Evolutionary conservation across 768 basidiomycete species (phyloP), one percentile per base, ranked within the genome.

Genomic region (Agaricus sinodeliciosus): DNA sequence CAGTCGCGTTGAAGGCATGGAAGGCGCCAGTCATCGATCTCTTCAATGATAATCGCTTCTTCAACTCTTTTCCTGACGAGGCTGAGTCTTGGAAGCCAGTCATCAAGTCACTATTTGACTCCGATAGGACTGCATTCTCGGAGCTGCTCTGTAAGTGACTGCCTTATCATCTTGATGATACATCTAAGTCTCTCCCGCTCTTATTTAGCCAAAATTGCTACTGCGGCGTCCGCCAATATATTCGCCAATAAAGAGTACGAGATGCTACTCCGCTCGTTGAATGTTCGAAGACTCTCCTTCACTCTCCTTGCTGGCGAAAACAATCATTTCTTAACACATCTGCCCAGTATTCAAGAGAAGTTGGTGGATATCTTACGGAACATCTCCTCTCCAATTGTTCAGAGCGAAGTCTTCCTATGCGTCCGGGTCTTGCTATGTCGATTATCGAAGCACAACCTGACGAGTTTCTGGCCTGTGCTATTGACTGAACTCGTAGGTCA

Each of bases 211-310:
- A 81, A 80, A 71, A 81, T 95, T 48, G 84, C 89, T 1, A 83
- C 89, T 2, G 82, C 85, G 0, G 87, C 96, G 1, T 95, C 94
- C 0, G 85, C 92, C 16, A 98, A 96, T 61, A 96, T 99, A 50
- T 99, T 99, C 68, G 87, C 92, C 27, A 98, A 93, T 62, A 76
- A 88, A 43, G 96, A 98, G 64, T 90, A 93, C 51, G 96, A 99
- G 69, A 94, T 89, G 80, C 70, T 92, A 0, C 70, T 87, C 25
- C 82, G 92, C 22, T 92, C 93, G 2, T 71, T 94, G 48, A 94
- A 90, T 61, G 73, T 99, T 16, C 82, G 96, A 39, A 77, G 95
- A 28, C 71, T 98, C 37, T 91, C 94, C 4, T 91, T 90, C 62
- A 79, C 88, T 28, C 66, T 99, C n/a, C 83, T 93, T 51, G 72